phyloP scores from a whole-genome alignment of 2,329 filamentous ascomycete genomes.

The Trichoderma sp. region DNA sequence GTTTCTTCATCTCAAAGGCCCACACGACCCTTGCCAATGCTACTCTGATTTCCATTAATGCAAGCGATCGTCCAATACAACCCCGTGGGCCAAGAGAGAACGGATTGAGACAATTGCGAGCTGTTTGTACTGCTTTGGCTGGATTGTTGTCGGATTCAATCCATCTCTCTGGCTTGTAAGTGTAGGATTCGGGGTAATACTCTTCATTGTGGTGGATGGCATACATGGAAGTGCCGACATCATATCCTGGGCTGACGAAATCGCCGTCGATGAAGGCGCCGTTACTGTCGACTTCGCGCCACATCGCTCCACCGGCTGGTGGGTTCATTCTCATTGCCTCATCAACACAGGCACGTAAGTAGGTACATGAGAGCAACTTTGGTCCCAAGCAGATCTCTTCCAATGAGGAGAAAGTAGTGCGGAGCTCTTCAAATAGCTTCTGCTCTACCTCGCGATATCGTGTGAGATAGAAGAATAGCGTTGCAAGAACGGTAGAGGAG shows the following conservation, averaged over 20 bases:
- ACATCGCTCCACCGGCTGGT: background rate
- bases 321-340: constrained; percentile 10
- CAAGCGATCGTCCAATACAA: background rate
- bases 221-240: constrained; percentile 2
- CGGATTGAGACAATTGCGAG: background rate
- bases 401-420: constrained; percentile 29
- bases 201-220: constrained; percentile 14
- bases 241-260: background rate
- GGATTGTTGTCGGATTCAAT: background rate
- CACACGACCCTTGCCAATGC: background rate
- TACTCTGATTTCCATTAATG: background rate
- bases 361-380: constrained; percentile 34
- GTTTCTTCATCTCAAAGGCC: background rate
- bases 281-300: constrained; percentile 5
- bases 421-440: constrained; percentile 33
- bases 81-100: background rate
- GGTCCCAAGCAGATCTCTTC: constrained; percentile 36
- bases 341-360: constrained; percentile 40
- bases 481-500: background rate
- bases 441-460: constrained; percentile 32
- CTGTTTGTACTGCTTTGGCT: background rate
- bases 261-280: constrained; percentile 12
- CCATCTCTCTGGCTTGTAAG: constrained; percentile 17
- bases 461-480: constrained; percentile 39
- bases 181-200: constrained; percentile 1